phyloP scores from a whole-genome alignment of 768 basidiomycete genomes.

The Clavaria fumosa region DNA sequence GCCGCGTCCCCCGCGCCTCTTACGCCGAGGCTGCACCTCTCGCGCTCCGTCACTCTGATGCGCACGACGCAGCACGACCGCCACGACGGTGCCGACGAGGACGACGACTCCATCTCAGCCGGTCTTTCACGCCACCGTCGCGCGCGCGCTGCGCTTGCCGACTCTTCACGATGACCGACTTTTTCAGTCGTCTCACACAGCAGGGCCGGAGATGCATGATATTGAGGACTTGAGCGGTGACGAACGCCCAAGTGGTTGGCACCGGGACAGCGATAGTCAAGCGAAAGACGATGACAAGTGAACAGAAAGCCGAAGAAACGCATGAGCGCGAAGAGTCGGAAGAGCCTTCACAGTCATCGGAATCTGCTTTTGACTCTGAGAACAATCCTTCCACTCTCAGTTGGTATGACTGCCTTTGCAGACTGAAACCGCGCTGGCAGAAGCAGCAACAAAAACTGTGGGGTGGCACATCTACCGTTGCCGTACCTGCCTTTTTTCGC shows the following conservation, averaged over 20 bases:
- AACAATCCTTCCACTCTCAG: no score
- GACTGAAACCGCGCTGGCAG: slow-evolving; percentile 69
- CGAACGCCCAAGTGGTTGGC: slow-evolving; percentile 14
- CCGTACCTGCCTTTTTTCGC: slow-evolving; percentile 64
- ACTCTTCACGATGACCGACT: slow-evolving; percentile 91
- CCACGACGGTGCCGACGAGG: no score
- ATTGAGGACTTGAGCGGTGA: slow-evolving; percentile 42
- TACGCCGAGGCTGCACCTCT: no score
- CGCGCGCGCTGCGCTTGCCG: no score
- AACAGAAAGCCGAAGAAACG: slow-evolving; percentile 31
- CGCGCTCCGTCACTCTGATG: no score
- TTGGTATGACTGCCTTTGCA: slow-evolving; percentile 67
- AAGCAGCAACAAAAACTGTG: slow-evolving; percentile 33
- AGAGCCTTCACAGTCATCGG: no score
- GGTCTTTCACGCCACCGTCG: no score
- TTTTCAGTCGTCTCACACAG: slow-evolving; percentile 43
- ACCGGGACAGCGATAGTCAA: slow-evolving; percentile 39
- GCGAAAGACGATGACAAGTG: slow-evolving; percentile 27
- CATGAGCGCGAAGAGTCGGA: no score
- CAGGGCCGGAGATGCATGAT: slow-evolving; percentile 27
- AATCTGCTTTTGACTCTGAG: no score
- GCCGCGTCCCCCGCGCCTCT: no score
- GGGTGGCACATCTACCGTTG: slow-evolving; percentile 24
- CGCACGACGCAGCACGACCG: no score
- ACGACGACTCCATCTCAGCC: no score